phyloP scores from a whole-genome alignment of 352 stramenopile species.

The Pythium rishiriense region DNA sequence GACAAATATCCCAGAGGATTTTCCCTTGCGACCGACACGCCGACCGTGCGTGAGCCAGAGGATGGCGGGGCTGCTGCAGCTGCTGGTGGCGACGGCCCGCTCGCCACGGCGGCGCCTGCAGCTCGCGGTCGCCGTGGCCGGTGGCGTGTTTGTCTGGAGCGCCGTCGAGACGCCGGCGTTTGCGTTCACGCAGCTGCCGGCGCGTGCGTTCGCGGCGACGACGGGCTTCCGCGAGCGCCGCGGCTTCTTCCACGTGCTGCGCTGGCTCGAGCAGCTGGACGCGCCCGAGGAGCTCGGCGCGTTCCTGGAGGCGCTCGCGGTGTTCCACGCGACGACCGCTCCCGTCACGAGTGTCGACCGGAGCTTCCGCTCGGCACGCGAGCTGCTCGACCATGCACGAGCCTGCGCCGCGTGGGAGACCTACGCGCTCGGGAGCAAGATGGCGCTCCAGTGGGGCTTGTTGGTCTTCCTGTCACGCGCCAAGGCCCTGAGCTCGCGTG shows the following conservation, averaged over 20 bases:
- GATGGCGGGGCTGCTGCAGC: not conserved
- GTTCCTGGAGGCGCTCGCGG: constrained; percentile 22
- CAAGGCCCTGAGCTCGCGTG: constrained; percentile 33
- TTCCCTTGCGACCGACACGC: too few relatives aligned
- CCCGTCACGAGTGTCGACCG: not conserved
- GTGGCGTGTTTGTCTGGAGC: constrained; percentile 31
- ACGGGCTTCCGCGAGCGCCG: constrained; percentile 37
- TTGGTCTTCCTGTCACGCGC: constrained; percentile 45
- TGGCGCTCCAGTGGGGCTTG: constrained; percentile 48
- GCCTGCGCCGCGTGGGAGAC: constrained; percentile 31
- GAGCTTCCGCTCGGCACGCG: constrained; percentile 3
- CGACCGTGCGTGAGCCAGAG: not conserved
- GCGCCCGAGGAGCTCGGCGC: constrained; percentile 38
- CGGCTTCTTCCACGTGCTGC: constrained; percentile 52
- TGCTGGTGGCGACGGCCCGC: not conserved
- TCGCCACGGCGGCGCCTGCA: constrained; percentile 22
- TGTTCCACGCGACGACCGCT: not conserved
- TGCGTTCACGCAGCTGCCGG: constrained; percentile 37
- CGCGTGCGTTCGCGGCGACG: constrained; percentile 15
- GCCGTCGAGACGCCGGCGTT: constrained; percentile 33
- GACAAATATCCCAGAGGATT: not conserved
- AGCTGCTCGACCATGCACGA: constrained; percentile 24
- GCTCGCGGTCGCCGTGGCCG: constrained; percentile 31
- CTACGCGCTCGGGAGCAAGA: constrained; percentile 38
- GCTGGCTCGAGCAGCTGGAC: constrained; percentile 57